Base-by-base conservation (phyloP, 2,329 filamentous ascomycete species). In the Alternaria atra region DNA sequence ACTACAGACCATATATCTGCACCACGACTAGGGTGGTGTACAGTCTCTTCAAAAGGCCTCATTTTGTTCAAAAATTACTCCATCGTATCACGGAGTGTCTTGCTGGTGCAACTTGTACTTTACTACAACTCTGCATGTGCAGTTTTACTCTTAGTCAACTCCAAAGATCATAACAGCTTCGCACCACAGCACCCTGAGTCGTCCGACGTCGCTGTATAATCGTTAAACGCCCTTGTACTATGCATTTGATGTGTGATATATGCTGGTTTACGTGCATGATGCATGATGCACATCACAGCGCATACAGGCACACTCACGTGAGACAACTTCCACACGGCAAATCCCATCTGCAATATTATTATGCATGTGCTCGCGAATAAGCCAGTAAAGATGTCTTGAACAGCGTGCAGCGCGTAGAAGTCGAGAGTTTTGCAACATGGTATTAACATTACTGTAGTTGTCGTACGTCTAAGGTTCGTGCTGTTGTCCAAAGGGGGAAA, bases 221-320 rank as follows among this genome's bases (percentile, higher is more conserved):
- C 6, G 34, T 12, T 25, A 35, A 1, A 17, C 46, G 46, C 46
- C 30, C 17, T 25, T 35, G 30, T 35, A 23, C 17, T 17, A 25
- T 42, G 34, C 47, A 29, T 30, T 52, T 12, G 27, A 9, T 27
- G 10, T 48, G 51, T 58, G 56, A 58, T 30, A 29, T 2, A 13
- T 56, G 47, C 39, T 37, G 48, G 44, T 30, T 13, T 17, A 5
- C 30, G 9, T 48, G 46, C 46, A 25, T 25, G 5, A 35, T 47
- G 55, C 51, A 48, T 59, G 15, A 34, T 48, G 42, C 23, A 55
- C 32, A 34, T 42, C 43, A 43, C 20, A 47, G 35, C 51, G 43
- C 56, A 63, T 63, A 37, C 40, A 30, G 34, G n/a, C 20, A 34
- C n/a, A 39, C 37, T 60, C 52, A 60, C 60, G 47, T 56, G 52